These are phyloP conservation scores for Hypomontagnella submonticulosa DNA, from an alignment of 495 filamentous ascomycete genomes.

Conservation along the genomic window DNA sequence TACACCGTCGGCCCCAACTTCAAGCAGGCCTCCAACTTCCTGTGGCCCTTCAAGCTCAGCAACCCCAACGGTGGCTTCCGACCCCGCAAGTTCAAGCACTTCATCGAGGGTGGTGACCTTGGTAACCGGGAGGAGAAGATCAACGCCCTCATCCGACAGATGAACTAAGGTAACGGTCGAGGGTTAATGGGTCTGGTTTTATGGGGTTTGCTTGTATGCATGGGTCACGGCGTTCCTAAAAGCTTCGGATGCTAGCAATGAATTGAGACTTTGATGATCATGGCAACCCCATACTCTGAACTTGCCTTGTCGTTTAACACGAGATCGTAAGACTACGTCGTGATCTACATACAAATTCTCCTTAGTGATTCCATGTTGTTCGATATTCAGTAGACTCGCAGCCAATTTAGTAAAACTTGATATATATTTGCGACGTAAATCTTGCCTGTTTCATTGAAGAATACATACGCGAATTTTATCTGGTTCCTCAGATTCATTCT, in stretches of 20 bases:
- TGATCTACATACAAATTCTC: no score
- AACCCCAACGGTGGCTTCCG: slow-evolving; percentile 97
- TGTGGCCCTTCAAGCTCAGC: slow-evolving; percentile 99
- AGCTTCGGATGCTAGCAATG: slow-evolving; percentile 49
- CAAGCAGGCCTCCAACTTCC: slow-evolving; percentile 99
- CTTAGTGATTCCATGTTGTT: no score
- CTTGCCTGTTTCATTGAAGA: no score
- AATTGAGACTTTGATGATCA: slow-evolving; percentile 51
- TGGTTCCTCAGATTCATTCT: no score
- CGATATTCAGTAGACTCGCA: no score
- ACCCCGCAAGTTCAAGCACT: slow-evolving; percentile 98
- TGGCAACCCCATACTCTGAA: slow-evolving; percentile 37
- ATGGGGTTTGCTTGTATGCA: slow-evolving; percentile 52
- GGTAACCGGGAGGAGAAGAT: slow-evolving; percentile 99
- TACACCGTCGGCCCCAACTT: slow-evolving; percentile 98
- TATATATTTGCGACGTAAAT: no score
- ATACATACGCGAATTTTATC: no score
- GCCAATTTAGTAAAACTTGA: no score
- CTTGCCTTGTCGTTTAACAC: neutral
- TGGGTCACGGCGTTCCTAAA: slow-evolving; percentile 54
- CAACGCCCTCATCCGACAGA: slow-evolving; percentile 94
- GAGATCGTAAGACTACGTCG: neutral
- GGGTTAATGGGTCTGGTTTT: slow-evolving; percentile 50
- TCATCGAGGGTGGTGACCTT: slow-evolving; percentile 97
- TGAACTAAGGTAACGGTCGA: slow-evolving; percentile 77